A percentile compares a stretch with the other conserved stretches of the same genome.
Evolutionary conservation across 371 early-diverging fungal genomes (phyloP).

Genomic region (Mucor plumbeus): DNA sequence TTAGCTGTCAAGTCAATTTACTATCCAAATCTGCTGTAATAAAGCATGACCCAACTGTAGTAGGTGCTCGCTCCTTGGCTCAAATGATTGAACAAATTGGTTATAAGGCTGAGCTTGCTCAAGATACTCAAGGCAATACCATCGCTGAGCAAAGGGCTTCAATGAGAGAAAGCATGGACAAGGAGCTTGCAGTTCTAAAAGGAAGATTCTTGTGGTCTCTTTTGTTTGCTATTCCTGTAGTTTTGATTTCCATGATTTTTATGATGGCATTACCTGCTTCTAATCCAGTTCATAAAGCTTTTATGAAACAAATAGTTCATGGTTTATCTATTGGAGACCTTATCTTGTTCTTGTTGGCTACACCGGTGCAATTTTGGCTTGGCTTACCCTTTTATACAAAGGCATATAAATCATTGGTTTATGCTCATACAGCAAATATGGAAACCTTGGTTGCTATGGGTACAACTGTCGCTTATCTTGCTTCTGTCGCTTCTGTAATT

Average conservation of each 20-base stretch:
- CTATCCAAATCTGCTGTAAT: conserved; percentile 67
- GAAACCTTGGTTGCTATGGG: conserved; percentile 72
- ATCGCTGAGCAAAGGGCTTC: conserved; percentile 43
- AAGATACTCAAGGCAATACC: conserved; percentile 37
- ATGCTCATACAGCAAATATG: conserved; percentile 72
- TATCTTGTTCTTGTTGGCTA: conserved; percentile 56
- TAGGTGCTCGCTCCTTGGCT: conserved; percentile 57
- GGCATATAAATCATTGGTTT: conserved; percentile 59
- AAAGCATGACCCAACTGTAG: conserved; percentile 57
- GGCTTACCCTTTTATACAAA: conserved; percentile 60
- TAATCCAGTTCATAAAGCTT: conserved; percentile 41
- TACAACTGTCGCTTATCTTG: conserved; percentile 69
- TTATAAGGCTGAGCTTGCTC: conserved; percentile 57
- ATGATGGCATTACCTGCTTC: conserved; percentile 60
- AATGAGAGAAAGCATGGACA: conserved; percentile 55
- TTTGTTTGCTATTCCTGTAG: conserved; percentile 65
- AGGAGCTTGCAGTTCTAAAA: conserved; percentile 47
- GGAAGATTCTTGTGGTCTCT: conserved; percentile 59
- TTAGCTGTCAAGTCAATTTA: conserved; percentile 68
- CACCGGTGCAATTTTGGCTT: conserved; percentile 64
- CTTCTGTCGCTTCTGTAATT: conserved; percentile 61
- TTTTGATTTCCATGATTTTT: conserved; percentile 65
- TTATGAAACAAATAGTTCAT: conserved; percentile 42
- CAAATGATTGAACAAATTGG: conserved; percentile 66
- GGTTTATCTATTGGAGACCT: conserved; percentile 58